A percentile compares a stretch with the other conserved stretches of the same genome.
phyloP scores from a whole-genome alignment of 2,329 filamentous ascomycete genomes.

The Sporothrix inflata region DNA sequence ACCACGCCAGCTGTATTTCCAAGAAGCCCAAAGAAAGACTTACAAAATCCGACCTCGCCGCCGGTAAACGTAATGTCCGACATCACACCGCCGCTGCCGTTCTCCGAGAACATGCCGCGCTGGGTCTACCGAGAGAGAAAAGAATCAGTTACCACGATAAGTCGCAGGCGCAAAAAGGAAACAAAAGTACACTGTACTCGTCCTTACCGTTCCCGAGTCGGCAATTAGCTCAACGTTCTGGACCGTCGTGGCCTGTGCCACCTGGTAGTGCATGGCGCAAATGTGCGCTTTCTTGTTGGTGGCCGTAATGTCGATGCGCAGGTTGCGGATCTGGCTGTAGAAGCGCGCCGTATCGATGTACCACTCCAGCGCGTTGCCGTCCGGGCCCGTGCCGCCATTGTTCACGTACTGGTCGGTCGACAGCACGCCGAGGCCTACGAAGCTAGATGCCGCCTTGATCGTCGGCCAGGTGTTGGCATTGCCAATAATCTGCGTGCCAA shows the following conservation, averaged over 20 bases:
- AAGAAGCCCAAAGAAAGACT: too few species aligned
- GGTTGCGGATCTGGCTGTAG: not conserved
- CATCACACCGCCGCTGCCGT: not conserved
- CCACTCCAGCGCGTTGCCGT: not conserved
- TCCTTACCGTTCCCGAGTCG: not conserved
- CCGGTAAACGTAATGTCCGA: constrained; percentile 45
- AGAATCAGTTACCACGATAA: too few species aligned
- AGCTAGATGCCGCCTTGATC: not conserved
- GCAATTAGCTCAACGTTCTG: not conserved
- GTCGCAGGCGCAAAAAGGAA: too few species aligned
- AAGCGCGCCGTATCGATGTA: not conserved
- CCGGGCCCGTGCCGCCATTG: not conserved
- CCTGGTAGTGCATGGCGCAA: not conserved
- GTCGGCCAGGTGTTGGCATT: not conserved
- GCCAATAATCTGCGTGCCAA: not conserved
- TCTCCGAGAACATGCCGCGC: not conserved
- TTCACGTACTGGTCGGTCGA: too few species aligned
- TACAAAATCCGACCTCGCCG: constrained; percentile 59
- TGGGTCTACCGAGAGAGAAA: too few species aligned
- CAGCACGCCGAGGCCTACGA: not conserved
- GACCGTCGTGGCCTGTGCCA: not conserved
- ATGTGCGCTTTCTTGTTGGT: not conserved
- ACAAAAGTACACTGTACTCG: too few species aligned
- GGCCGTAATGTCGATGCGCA: not conserved
- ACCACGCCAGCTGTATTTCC: too few species aligned